Evolutionary conservation across 2,329 filamentous ascomycete species (phyloP).

Genomic region (Paracamarosporium sp.): DNA sequence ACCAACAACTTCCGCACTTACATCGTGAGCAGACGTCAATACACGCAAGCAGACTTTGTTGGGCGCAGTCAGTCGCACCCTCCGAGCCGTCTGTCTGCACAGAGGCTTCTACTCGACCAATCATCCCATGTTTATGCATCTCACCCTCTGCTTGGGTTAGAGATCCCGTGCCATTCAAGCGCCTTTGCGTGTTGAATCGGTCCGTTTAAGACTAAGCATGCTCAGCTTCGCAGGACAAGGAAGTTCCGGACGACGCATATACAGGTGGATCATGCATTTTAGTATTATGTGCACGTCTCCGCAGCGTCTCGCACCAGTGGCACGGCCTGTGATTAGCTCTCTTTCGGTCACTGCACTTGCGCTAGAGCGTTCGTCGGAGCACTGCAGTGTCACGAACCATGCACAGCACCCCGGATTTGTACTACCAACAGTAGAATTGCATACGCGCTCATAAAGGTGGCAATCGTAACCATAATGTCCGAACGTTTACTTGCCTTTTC

Average conservation of each 20-base stretch:
- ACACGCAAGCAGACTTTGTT: constrained; percentile 10
- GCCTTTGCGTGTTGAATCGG: constrained; percentile 12
- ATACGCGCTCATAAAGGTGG: neutral
- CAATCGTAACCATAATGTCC: constrained; percentile 3
- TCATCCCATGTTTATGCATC: neutral
- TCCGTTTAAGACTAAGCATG: constrained; percentile 19
- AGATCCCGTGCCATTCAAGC: constrained; percentile 1
- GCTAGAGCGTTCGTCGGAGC: constrained; percentile 13
- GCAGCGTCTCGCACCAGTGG: neutral
- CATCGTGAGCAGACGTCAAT: constrained; percentile 1
- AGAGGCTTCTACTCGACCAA: constrained; percentile 5
- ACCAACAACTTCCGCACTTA: neutral
- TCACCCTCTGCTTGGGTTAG: neutral
- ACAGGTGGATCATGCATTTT: constrained; percentile 1
- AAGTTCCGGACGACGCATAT: constrained; percentile 12
- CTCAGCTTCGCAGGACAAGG: neutral
- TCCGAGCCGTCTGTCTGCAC: constrained; percentile 10
- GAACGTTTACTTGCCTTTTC: neutral
- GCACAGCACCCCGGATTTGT: constrained; percentile 6
- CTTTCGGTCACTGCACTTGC: constrained; percentile 6
- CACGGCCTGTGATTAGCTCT: neutral
- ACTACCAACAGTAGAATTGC: constrained; percentile 7
- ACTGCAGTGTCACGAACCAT: constrained; percentile 14
- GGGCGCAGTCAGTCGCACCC: constrained; percentile 18
- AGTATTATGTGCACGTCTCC: neutral